These are phyloP conservation scores for Erodium trifolium DNA, from an alignment of 441 rosid genomes.

Conservation along the genomic window DNA sequence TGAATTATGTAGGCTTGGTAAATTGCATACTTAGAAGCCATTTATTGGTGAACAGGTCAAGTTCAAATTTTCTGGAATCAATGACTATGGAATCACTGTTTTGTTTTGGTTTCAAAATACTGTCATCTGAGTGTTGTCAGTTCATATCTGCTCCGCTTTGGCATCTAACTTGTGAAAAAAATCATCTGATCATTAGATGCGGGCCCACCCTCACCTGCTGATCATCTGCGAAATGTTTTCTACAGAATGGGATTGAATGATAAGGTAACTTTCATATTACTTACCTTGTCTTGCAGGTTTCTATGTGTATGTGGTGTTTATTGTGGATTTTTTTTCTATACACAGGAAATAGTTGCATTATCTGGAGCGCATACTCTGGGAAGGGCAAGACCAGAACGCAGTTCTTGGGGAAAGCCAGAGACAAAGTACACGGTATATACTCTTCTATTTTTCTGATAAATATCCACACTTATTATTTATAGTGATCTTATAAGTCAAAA, in stretches of 20 bases:
- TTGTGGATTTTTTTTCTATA: conserved; percentile 12
- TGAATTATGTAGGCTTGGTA: background rate
- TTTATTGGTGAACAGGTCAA: background rate
- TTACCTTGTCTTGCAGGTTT: conserved; percentile 7
- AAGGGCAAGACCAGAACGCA: conserved; percentile 88
- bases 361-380: conserved; percentile 97
- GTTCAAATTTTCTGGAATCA: background rate
- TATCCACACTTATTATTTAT: background rate
- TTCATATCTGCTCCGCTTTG: background rate
- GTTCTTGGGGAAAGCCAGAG: conserved; percentile 95
- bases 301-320: conserved; percentile 11
- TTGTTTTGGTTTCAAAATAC: background rate
- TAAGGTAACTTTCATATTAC: conserved; percentile 36
- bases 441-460: background rate
- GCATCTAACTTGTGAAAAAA: conserved; percentile 10
- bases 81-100: background rate
- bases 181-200: conserved; percentile 43
- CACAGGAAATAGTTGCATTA: conserved; percentile 84
- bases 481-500: background rate
- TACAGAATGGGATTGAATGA: conserved; percentile 90
- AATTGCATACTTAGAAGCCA: background rate
- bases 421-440: conserved; percentile 78
- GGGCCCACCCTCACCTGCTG: conserved; percentile 80
- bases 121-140: background rate
- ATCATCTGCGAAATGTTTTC: conserved; percentile 75